Conservation (phyloP, 2,329 filamentous ascomycete genomes). For the Coniella vitis region DNA sequence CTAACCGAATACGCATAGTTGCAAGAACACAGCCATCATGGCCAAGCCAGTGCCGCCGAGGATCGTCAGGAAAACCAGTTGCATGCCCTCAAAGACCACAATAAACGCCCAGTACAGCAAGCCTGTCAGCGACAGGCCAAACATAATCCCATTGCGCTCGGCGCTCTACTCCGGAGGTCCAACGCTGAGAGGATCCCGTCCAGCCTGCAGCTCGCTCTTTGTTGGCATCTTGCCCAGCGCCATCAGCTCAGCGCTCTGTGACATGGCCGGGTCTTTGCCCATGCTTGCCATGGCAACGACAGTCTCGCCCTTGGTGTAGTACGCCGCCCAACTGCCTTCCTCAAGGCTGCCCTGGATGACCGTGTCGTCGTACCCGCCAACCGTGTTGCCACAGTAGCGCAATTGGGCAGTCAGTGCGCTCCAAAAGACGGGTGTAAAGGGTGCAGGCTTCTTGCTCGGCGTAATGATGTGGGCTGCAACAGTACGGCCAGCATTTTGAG, state of each 20-base stretch:
- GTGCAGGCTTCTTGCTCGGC: conserved; percentile 52
- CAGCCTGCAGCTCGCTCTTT: conserved; percentile 68
- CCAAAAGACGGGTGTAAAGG: conserved; percentile 95
- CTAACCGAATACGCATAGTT: neutral
- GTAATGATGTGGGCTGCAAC: conserved; percentile 73
- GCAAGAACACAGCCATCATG: conserved; percentile 4
- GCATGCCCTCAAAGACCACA: neutral
- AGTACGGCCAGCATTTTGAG: conserved; percentile 80
- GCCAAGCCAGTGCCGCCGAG: neutral
- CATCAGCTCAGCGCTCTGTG: conserved; percentile 80
- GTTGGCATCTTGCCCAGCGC: conserved; percentile 70
- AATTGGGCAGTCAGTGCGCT: conserved; percentile 84
- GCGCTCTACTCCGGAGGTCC: conserved; percentile 27
- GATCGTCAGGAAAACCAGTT: neutral
- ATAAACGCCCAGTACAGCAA: neutral
- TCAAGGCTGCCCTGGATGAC: conserved; percentile 71
- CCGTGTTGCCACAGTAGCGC: conserved; percentile 86
- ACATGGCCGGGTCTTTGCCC: conserved; percentile 82
- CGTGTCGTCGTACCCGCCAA: conserved; percentile 75
- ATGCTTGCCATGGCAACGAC: conserved; percentile 89
- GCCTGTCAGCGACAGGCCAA: neutral
- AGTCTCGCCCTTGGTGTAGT: conserved; percentile 78
- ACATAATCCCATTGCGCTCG: neutral
- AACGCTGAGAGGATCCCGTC: conserved; percentile 44
- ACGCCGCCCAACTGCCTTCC: conserved; percentile 79